Evolutionary conservation across 2,329 filamentous ascomycete species (phyloP).

Genomic region (Graphilbum ipis-grandicollis): DNA sequence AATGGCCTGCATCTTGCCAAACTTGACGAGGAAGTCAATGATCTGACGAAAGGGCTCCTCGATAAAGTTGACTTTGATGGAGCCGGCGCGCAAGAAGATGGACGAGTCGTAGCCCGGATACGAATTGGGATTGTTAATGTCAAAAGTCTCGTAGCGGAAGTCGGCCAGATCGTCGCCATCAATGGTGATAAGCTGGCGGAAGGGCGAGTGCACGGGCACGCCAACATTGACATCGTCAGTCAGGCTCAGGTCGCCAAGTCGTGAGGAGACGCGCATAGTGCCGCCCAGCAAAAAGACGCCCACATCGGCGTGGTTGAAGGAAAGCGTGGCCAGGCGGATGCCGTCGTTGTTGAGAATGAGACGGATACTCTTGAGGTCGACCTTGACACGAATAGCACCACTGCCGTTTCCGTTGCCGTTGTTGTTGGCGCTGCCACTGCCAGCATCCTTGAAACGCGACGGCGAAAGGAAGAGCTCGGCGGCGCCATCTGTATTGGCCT

Average conservation of each 20-base stretch:
- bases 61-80: constrained; percentile 90
- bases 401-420: constrained; percentile 11
- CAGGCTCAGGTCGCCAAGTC: constrained; percentile 72
- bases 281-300: constrained; percentile 74
- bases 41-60: constrained; percentile 98
- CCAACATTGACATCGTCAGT: constrained; percentile 90
- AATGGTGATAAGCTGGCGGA: constrained; percentile 81
- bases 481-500: neutral
- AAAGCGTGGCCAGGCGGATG: constrained; percentile 80
- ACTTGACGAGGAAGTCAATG: constrained; percentile 93
- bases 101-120: constrained; percentile 95
- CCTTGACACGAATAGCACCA: constrained; percentile 82
- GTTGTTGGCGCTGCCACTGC: neutral
- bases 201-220: constrained; percentile 60
- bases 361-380: constrained; percentile 82
- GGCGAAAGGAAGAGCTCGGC: neutral
- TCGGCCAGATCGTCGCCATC: constrained; percentile 91
- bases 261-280: constrained; percentile 74
- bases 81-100: constrained; percentile 77
- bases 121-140: constrained; percentile 45
- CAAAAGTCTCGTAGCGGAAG: constrained; percentile 94
- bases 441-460: neutral
- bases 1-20: constrained; percentile 98
- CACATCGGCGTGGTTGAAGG: constrained; percentile 81
- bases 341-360: constrained; percentile 96